Conservation (phyloP, 768 basidiomycete species). For the Rhodotorula graminis region DNA sequence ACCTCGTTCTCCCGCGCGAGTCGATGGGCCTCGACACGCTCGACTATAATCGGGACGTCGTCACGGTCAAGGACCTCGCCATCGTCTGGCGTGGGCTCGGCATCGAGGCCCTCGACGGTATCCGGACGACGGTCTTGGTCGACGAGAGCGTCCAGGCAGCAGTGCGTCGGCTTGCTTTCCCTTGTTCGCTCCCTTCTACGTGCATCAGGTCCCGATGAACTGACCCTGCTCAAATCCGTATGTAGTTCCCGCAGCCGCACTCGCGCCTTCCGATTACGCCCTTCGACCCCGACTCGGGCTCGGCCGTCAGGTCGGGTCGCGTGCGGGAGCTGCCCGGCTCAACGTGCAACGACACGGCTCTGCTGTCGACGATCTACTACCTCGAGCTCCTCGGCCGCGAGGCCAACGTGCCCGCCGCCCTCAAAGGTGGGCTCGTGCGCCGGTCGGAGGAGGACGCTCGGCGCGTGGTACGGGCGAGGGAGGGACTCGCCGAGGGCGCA, state of each 20-base stretch:
- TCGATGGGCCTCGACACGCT: slow-evolving; percentile 27
- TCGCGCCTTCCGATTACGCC: slow-evolving; percentile 15
- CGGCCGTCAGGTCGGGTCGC: not conserved
- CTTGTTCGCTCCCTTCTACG: no score
- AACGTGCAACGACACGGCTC: not conserved
- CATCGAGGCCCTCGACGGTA: not conserved
- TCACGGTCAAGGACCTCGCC: slow-evolving; percentile 34
- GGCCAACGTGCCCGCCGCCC: slow-evolving; percentile 4
- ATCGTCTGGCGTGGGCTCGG: slow-evolving; percentile 20
- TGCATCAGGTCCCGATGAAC: no score
- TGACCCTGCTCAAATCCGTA: not conserved
- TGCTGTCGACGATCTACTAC: slow-evolving; percentile 8
- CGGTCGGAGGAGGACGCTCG: not conserved
- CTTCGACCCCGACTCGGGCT: not conserved
- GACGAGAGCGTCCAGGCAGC: slow-evolving; percentile 21
- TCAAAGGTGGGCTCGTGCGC: not conserved
- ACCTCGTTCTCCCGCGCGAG: slow-evolving; percentile 30
- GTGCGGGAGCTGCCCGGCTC: not conserved
- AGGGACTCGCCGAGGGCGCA: not conserved
- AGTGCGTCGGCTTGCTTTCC: not conserved
- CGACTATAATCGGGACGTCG: slow-evolving; percentile 26
- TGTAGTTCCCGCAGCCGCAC: slow-evolving; percentile 19
- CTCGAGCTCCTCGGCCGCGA: not conserved
- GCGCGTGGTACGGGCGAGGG: not conserved
- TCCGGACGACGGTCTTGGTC: slow-evolving; percentile 15